Percentiles rank a stretch among this genome's conserved stretches.
Evolutionary conservation across 345 rosid genomes (phyloP).

Genomic region (Boechera divaricarpa): DNA sequence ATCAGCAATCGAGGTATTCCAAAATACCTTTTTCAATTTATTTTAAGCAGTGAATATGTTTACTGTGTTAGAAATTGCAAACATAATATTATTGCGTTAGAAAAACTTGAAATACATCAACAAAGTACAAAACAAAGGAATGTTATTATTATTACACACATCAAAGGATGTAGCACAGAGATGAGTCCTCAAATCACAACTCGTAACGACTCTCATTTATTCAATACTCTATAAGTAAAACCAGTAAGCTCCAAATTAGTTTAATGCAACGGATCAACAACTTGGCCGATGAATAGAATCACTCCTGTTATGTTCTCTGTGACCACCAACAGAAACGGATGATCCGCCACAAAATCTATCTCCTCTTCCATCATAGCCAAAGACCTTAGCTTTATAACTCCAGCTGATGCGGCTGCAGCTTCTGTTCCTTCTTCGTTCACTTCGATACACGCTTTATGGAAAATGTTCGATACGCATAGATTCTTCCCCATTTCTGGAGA

Average conservation of each 20-base stretch:
- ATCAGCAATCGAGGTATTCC: neutral
- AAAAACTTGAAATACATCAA: neutral
- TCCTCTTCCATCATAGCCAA: neutral
- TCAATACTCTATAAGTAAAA: conserved; percentile 9
- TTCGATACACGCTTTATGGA: conserved; percentile 68
- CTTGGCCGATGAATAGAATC: conserved; percentile 64
- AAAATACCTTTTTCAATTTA: neutral
- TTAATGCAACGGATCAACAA: conserved; percentile 55
- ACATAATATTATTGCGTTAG: neutral
- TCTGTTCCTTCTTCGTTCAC: conserved; percentile 86
- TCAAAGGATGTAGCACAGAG: conserved; percentile 12
- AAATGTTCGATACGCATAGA: conserved; percentile 55
- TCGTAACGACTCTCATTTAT: conserved; percentile 18
- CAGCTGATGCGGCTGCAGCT: conserved; percentile 71
- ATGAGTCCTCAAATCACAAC: conserved; percentile 2
- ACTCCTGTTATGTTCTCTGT: conserved; percentile 65
- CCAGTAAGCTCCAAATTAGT: conserved; percentile 11
- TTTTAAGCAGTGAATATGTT: neutral
- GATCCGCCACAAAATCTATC: conserved; percentile 73
- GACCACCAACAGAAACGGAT: conserved; percentile 68
- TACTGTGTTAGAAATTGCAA: neutral
- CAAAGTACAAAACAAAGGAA: neutral
- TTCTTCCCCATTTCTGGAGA: conserved; percentile 48
- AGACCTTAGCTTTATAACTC: conserved; percentile 34
- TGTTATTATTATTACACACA: conserved; percentile 34